Conservation (phyloP, 805 yeast genomes). For the Diddensiella transvaalensis region DNA sequence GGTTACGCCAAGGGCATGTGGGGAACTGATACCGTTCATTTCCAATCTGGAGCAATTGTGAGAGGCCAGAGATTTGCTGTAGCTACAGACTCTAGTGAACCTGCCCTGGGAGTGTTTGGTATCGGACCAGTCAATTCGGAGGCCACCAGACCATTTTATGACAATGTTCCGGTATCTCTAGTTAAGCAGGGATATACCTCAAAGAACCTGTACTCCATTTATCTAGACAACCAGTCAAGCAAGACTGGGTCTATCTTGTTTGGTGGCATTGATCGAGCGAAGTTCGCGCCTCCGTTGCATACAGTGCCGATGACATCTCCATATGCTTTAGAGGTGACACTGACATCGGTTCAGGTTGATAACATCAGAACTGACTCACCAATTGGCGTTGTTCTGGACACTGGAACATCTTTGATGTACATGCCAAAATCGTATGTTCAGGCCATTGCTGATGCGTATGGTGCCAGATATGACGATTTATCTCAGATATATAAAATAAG, state of each 20-base stretch:
- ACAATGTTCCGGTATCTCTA: constrained; percentile 59
- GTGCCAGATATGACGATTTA: constrained; percentile 38
- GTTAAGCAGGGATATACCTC: constrained; percentile 54
- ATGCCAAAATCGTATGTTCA: constrained; percentile 40
- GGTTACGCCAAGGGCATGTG: constrained; percentile 51
- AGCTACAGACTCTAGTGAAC: constrained; percentile 65
- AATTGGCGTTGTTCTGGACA: constrained; percentile 43
- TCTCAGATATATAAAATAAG: constrained; percentile 39
- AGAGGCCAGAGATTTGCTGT: constrained; percentile 54
- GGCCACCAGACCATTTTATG: constrained; percentile 37
- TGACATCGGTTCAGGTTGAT: constrained; percentile 21
- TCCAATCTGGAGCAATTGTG: constrained; percentile 50
- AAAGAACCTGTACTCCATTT: constrained; percentile 59
- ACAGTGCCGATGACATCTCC: constrained; percentile 21
- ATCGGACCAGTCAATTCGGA: constrained; percentile 25
- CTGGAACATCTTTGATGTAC: constrained; percentile 53
- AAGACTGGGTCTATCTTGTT: constrained; percentile 55
- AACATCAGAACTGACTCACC: constrained; percentile 15
- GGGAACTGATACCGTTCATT: constrained; percentile 41
- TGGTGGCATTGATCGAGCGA: constrained; percentile 68
- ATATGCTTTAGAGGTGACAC: constrained; percentile 20
- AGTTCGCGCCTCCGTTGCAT: constrained; percentile 29
- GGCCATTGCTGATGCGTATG: constrained; percentile 36
- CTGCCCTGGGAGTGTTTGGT: constrained; percentile 24
- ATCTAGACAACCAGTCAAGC: constrained; percentile 42